Base-by-base conservation (phyloP, 805 yeast genomes). In the Nakazawaea wickerhamii region DNA sequence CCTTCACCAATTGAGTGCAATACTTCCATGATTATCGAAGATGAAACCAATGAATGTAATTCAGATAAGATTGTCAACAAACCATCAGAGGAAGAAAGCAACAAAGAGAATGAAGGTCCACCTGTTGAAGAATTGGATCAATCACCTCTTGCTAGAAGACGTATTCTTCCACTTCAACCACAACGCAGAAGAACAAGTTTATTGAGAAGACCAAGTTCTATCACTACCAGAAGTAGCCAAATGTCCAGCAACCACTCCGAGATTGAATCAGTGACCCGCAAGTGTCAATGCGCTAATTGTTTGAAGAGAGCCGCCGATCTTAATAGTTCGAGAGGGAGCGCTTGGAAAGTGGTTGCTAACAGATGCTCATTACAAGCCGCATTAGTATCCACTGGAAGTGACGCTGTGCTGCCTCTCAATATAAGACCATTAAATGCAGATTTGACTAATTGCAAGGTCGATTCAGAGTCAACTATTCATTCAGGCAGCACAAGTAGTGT, bases 301-400 rank as follows among this genome's bases (percentile, higher is more conserved):
- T 5, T 13, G 23, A 21, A 14, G 30, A 13, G 14, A 20, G 22
- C 28, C 6, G 26, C n/a, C 41, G 4, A 11, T 2, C 18, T 11
- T n/a, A 2, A 13, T 17, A 21, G 20, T 18, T 28, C 33, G 9
- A 20, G 26, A 20, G 17, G 8, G 20, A 26, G 37, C 13, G 26
- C 37, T 14, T 40, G 43, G 43, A 22, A 33, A 19, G 18, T 33
- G 13, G 21, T 33, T 30, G 28, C 22, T 15, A 34, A 35, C 26
- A n/a, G 9, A 28, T 18, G 28, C n/a, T 40, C 44, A 8, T 35
- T 40, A 22, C 35, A 40, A 27, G 44, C 44, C 4, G 44, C 44
- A 20, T 30, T 40, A 22, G 6, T 34, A 4, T 30, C 37, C 6
- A 41, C 40, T 13, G 44, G 40, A 8, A 41, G 36, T 14, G 13